Base-by-base conservation (phyloP, 148 eudicot species). In the Rhododendron henanense region DNA sequence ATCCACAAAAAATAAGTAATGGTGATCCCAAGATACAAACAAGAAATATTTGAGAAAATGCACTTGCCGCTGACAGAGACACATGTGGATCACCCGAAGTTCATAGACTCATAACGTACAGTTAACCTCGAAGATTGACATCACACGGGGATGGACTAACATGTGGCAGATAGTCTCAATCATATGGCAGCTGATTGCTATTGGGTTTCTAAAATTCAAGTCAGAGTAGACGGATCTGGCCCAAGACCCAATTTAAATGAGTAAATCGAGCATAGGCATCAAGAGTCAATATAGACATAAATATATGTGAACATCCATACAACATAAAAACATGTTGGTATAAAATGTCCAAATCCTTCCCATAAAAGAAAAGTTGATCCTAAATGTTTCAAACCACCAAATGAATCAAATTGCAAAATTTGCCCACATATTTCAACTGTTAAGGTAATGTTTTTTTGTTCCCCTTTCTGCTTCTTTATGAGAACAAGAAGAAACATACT, bases 101-200 rank as follows among this genome's bases (percentile, higher is more conserved):
- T 44, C 39, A 25, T 51, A 81, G 39, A 81, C 13, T 47, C 47
- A 4, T 3, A 33, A n/a, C 35, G 76, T 16, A 31, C 18, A 53
- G 9, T 3, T 28, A 81, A 33, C 44, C 47, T 67, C 39, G 19
- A 69, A 50, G 1, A 31, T 31, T 10, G 18, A 85, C 11, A 65
- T 5, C n/a, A 65, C 16, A 44, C 8, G 50, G 57, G 55, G 59
- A 28, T 31, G 21, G 69, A 35, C 15, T 35, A 57, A 33, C 71
- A 81, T 8, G 55, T 8, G 15, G 83, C 67, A 81, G 51, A 21
- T 39, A 57, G 73, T 21, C 28, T 35, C 6, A 4, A 61, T n/a
- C 35, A 10, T 61, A 39, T 61, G 81, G 81, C 81, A 47, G 57
- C 57, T 80, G 67, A 80, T 80, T 28, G 31, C 82, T 48, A 79